Conservation (phyloP, 768 basidiomycete species). For the Lentinula sp. region DNA sequence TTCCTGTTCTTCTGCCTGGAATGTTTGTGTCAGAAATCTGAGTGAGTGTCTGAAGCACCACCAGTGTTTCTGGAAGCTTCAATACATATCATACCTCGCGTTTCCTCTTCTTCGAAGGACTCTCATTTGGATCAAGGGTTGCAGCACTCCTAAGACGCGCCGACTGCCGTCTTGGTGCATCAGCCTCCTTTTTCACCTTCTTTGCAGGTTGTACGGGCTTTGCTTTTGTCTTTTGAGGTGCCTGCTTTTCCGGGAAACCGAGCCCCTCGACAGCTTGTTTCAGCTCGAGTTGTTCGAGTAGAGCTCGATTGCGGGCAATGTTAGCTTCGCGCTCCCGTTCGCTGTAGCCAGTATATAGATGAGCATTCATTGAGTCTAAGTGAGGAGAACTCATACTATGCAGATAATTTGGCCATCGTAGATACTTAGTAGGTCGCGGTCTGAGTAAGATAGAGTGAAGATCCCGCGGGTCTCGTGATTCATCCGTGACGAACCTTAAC, state of each 20-base stretch:
- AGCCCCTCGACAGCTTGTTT: slow-evolving; percentile 48
- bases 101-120: slow-evolving; percentile 52
- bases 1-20: slow-evolving; percentile 45
- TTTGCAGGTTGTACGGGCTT: slow-evolving; percentile 61
- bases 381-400: neutral
- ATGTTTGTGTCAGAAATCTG: too few species aligned
- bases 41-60: neutral
- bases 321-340: slow-evolving; percentile 76
- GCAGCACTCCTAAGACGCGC: slow-evolving; percentile 46
- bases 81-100: slow-evolving; percentile 47
- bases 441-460: neutral
- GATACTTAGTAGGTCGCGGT: neutral
- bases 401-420: neutral
- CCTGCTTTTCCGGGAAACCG: slow-evolving; percentile 33
- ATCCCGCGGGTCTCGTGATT: neutral
- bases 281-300: slow-evolving; percentile 67
- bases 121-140: slow-evolving; percentile 53
- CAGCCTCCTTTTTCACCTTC: slow-evolving; percentile 39
- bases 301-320: slow-evolving; percentile 72
- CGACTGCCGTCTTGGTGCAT: slow-evolving; percentile 60
- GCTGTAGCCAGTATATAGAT: slow-evolving; percentile 12
- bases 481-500: neutral
- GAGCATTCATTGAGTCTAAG: neutral
- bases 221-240: slow-evolving; percentile 31
- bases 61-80: neutral